A percentile compares a stretch with the other conserved stretches of the same genome.
These are phyloP conservation scores for Maudiozyma humilis DNA, from an alignment of 1,139 yeast genomes.

Conservation along the genomic window DNA sequence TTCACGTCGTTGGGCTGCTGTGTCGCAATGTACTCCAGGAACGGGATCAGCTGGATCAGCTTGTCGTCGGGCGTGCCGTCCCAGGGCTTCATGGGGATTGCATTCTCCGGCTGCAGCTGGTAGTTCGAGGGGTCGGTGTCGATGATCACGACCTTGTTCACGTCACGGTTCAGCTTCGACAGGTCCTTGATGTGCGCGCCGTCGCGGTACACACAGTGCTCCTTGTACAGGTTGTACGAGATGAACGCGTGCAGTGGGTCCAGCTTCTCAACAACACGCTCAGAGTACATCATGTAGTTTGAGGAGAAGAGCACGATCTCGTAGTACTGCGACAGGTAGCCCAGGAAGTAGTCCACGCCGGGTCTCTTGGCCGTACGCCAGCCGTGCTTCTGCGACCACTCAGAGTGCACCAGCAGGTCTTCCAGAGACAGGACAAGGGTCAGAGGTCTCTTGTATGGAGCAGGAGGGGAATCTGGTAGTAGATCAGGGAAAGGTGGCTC, in stretches of 20 bases:
- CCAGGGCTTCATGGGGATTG: slow-evolving; percentile 79
- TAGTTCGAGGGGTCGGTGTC: slow-evolving; percentile 72
- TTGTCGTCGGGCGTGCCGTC: slow-evolving; percentile 75
- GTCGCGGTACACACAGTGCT: slow-evolving; percentile 77
- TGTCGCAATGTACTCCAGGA: slow-evolving; percentile 89
- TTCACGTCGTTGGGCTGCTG: slow-evolving; percentile 87
- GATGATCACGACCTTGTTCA: slow-evolving; percentile 67
- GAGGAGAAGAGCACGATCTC: slow-evolving; percentile 88
- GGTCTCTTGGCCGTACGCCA: slow-evolving; percentile 99
- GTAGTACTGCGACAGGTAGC: slow-evolving; percentile 88
- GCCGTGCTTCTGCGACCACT: slow-evolving; percentile 86
- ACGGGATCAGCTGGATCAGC: slow-evolving; percentile 74
- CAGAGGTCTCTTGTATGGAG: slow-evolving; percentile 86
- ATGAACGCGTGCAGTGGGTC: slow-evolving; percentile 90
- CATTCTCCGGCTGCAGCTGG: slow-evolving; percentile 85
- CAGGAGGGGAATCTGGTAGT: slow-evolving; percentile 86
- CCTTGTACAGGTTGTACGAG: slow-evolving; percentile 81
- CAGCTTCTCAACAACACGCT: slow-evolving; percentile 72
- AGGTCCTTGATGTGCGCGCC: slow-evolving; percentile 82
- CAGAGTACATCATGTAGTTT: slow-evolving; percentile 79
- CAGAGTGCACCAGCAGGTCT: slow-evolving; percentile 82
- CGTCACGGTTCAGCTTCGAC: slow-evolving; percentile 81
- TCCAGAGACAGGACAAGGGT: slow-evolving; percentile 85
- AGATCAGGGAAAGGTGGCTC: slow-evolving; percentile 92
- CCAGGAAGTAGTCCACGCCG: slow-evolving; percentile 92